Conservation (phyloP, 345 rosid species). For the Zanthoxylum bungeanum region DNA sequence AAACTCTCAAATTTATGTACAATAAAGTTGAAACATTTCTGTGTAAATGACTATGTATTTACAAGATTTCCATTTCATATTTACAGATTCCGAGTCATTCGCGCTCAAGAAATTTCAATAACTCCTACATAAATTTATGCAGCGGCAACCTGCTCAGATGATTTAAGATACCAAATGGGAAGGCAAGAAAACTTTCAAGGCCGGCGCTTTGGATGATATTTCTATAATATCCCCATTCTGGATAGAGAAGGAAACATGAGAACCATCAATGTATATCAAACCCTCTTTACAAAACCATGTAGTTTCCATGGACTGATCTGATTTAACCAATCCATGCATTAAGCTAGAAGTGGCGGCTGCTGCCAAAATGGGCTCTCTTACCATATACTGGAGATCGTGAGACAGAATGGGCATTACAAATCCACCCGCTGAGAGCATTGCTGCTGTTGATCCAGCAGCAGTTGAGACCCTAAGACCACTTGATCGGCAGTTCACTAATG, state of each 20-base stretch:
- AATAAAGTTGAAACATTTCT: neutral
- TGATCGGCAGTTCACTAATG: constrained; percentile 66
- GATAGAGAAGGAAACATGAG: constrained; percentile 45
- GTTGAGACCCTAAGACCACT: constrained; percentile 91
- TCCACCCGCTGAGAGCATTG: constrained; percentile 94
- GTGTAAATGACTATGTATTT: neutral
- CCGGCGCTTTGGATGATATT: constrained; percentile 64
- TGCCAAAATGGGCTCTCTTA: constrained; percentile 79
- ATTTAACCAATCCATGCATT: constrained; percentile 65
- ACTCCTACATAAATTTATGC: neutral
- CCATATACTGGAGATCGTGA: constrained; percentile 74
- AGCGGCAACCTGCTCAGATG: neutral
- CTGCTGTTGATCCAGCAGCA: constrained; percentile 89
- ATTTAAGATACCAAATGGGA: constrained; percentile 18
- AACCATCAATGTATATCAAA: constrained; percentile 70
- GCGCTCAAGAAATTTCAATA: neutral
- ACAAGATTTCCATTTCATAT: neutral
- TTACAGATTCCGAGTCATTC: neutral
- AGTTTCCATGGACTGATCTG: constrained; percentile 49
- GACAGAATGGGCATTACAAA: constrained; percentile 68
- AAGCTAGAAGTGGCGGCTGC: constrained; percentile 31
- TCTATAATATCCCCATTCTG: constrained; percentile 56
- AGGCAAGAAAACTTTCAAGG: constrained; percentile 65
- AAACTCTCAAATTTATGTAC: neutral
- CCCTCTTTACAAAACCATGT: constrained; percentile 71